Conservation (phyloP, 78 protist species). For the Dictyostelium purpureum region DNA sequence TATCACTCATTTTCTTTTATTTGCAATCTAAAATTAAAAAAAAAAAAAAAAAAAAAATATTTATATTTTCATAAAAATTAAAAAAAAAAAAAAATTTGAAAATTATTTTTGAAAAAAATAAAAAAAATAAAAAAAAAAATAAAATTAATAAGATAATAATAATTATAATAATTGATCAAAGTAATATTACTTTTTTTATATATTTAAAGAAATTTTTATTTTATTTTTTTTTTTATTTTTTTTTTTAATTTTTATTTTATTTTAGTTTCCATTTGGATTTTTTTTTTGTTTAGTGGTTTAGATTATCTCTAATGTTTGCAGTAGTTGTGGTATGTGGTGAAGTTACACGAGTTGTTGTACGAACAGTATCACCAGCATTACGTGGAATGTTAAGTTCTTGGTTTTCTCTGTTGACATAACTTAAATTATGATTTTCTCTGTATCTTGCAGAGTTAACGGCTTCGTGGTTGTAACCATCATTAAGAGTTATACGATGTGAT, state of each 20-base stretch:
- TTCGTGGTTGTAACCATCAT: conserved; percentile 22
- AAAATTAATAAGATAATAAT: too few species aligned
- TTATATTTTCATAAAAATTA: background rate
- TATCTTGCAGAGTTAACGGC: background rate
- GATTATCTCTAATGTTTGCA: background rate
- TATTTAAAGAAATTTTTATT: background rate
- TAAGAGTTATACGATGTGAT: conserved; percentile 54
- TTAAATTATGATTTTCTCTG: conserved; percentile 18
- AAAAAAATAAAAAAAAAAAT: background rate
- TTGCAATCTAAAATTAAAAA: background rate
- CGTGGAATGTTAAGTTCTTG: conserved; percentile 34
- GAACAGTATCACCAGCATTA: background rate
- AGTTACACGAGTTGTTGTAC: background rate
- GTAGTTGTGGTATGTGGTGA: background rate
- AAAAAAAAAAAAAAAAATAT: background rate
- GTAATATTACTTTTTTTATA: background rate
- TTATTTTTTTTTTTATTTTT: background rate
- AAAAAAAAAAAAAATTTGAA: background rate
- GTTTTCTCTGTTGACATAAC: background rate
- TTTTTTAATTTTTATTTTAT: background rate
- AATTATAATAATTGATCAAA: background rate
- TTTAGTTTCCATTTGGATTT: background rate
- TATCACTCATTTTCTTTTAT: conserved; percentile 7
- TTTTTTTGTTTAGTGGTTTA: background rate
- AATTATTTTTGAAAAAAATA: background rate